Base-by-base conservation (phyloP, 371 early-diverging fungal genomes). In the Cladochytrium tenue region DNA sequence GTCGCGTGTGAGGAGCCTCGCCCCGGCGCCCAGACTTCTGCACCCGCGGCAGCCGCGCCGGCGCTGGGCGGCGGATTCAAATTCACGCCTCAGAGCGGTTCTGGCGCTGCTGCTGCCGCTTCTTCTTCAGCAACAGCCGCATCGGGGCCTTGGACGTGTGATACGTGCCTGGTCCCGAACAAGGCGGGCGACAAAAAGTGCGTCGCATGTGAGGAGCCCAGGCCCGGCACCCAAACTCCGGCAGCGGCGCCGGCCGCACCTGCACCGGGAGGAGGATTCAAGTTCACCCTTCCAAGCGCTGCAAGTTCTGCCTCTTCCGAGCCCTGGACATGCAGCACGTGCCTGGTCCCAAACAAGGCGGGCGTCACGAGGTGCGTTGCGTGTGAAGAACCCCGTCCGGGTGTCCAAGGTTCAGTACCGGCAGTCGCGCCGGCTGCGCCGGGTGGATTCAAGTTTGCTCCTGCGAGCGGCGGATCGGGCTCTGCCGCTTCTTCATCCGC, bases 361-460 rank as follows among this genome's bases (percentile, higher is more conserved):
- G 15, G 51, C 30, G 56, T 57, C 10, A 36, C 33, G 60, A 17
- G 57, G 27, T 64, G 64, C 50, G 43, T 36, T 34, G 64, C 64
- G 30, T 64, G 64, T 31, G 64, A 64, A 30, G 32, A 56, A 3
- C 5, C 15, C 31, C 58, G 62, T 30, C 65, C 64, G 17, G 65
- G 58, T 17, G 31, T n/a, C n/a, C n/a, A 27, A 26, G 23, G 26
- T 23, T 10, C 32, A 23, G 17, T 32, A n/a, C 53, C 53, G 20
- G 33, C 60, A 35, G 20, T 34, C 23, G 4, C 23, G 60, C 23
- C n/a, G n/a, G n/a, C n/a, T n/a, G n/a, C n/a, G n/a, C n/a, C n/a
- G n/a, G n/a, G n/a, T n/a, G n/a, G n/a, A n/a, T n/a, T n/a, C n/a
- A n/a, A n/a, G n/a, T n/a, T n/a, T n/a, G n/a, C n/a, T n/a, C n/a